Evolutionary conservation across 2,329 filamentous ascomycete genomes (phyloP).

Genomic region (Lasiodiplodia sp.): DNA sequence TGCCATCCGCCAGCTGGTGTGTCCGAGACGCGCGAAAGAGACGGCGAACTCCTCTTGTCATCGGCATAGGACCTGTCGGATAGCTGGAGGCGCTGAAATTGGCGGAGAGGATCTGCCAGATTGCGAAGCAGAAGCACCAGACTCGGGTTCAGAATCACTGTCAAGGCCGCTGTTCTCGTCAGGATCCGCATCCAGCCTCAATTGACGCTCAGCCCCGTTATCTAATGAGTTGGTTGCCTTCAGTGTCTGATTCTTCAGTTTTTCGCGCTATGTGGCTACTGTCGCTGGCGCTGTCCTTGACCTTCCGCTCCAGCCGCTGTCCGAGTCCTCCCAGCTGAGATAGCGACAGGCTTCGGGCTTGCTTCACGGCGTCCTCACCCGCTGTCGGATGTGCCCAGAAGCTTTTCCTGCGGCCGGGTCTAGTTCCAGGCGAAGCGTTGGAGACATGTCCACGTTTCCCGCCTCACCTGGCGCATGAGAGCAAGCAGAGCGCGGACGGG

Average conservation of each 20-base stretch:
- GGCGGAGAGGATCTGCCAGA: not conserved
- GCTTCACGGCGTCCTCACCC: not conserved
- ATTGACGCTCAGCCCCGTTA: not conserved
- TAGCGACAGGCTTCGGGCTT: not conserved
- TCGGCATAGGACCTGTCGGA: not conserved
- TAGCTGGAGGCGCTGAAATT: not conserved
- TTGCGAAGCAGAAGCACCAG: not conserved
- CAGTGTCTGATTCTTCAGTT: not conserved
- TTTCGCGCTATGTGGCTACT: not conserved
- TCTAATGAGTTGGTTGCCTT: not conserved
- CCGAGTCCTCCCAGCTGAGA: not conserved
- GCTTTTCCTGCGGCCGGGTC: not conserved
- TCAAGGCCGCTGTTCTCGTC: not conserved
- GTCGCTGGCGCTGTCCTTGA: not conserved
- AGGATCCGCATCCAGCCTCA: not conserved
- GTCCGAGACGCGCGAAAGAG: not conserved
- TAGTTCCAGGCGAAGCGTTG: not conserved
- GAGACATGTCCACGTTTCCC: not conserved
- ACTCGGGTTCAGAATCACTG: not conserved
- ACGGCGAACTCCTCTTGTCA: not conserved
- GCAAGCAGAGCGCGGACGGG: not conserved
- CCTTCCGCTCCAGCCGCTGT: not conserved
- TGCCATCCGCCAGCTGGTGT: not conserved
- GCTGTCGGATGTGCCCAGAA: not conserved
- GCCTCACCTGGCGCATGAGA: not conserved